phyloP scores from a whole-genome alignment of 495 filamentous ascomycete species.

The Aspergillus campestris region DNA sequence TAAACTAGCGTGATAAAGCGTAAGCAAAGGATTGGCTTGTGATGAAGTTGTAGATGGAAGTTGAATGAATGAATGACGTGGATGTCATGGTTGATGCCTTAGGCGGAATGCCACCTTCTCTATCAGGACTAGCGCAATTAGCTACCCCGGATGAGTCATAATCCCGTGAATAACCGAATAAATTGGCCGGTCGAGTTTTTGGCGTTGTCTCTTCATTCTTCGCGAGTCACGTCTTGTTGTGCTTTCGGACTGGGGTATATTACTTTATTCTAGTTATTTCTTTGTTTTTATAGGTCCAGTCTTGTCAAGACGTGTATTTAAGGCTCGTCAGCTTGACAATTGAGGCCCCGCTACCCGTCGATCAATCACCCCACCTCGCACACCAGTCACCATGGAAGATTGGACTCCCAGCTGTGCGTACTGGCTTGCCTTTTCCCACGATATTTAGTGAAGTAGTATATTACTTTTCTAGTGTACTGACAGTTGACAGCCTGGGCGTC shows the following conservation, averaged over 20 bases:
- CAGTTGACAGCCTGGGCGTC: constrained; percentile 60
- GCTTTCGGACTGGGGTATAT: too few species aligned
- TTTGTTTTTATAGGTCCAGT: too few species aligned
- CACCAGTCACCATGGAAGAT: constrained; percentile 14
- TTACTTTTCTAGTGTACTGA: neutral
- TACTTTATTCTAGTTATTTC: too few species aligned
- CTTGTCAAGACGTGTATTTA: too few species aligned
- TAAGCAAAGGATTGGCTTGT: too few species aligned
- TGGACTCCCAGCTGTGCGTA: constrained; percentile 31
- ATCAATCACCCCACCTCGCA: neutral
- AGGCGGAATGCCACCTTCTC: neutral
- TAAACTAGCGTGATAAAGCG: neutral
- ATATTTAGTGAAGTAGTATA: neutral
- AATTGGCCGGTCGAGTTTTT: neutral
- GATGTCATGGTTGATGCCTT: neutral
- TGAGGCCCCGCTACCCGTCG: neutral
- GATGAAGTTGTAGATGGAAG: too few species aligned
- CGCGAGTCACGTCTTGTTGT: too few species aligned
- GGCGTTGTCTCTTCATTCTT: neutral
- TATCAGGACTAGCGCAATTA: too few species aligned
- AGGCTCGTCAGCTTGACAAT: neutral
- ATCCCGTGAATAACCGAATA: constrained; percentile 4
- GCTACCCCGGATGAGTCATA: too few species aligned
- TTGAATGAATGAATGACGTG: too few species aligned
- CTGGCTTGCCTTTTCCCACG: neutral